phyloP scores from a whole-genome alignment of 768 basidiomycete species.

The Naganishia antarctica region DNA sequence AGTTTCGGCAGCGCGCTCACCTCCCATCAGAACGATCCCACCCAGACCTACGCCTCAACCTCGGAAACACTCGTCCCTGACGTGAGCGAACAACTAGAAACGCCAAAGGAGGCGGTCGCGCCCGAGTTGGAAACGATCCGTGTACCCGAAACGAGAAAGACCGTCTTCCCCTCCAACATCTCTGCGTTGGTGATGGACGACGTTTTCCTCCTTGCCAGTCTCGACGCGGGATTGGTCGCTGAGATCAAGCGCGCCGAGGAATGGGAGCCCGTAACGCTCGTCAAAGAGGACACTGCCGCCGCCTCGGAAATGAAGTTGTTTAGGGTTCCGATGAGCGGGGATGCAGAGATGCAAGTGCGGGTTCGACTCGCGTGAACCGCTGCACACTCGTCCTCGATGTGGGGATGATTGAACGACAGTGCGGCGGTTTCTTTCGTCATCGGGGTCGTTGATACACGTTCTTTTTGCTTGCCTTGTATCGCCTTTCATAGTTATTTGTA shows the following conservation, averaged over 20 bases:
- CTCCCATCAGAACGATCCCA: too few relatives aligned
- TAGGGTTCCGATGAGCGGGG: not conserved
- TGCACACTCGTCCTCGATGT: too few relatives aligned
- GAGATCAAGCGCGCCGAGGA: not conserved
- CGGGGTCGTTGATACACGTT: too few relatives aligned
- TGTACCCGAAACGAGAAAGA: not conserved
- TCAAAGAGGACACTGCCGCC: not conserved
- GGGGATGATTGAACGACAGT: too few relatives aligned
- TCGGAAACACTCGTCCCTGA: not conserved
- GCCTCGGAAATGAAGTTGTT: constrained; percentile 12
- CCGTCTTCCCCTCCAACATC: not conserved
- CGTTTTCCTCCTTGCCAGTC: constrained; percentile 2
- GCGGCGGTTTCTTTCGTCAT: too few relatives aligned
- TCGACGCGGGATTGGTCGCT: not conserved
- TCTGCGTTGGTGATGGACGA: not conserved
- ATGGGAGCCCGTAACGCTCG: not conserved
- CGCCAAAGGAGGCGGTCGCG: not conserved
- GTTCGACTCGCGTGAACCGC: constrained; percentile 13
- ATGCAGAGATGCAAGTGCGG: constrained; percentile 1
- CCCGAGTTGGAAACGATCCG: not conserved
- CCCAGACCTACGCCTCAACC: not conserved
- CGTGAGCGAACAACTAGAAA: not conserved
- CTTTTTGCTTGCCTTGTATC: too few relatives aligned
- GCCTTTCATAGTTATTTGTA: too few relatives aligned
- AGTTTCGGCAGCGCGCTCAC: not conserved